A percentile compares a stretch with the other conserved stretches of the same genome.
Conservation (phyloP, 148 eudicot species). For the Polygonum aviculare region DNA sequence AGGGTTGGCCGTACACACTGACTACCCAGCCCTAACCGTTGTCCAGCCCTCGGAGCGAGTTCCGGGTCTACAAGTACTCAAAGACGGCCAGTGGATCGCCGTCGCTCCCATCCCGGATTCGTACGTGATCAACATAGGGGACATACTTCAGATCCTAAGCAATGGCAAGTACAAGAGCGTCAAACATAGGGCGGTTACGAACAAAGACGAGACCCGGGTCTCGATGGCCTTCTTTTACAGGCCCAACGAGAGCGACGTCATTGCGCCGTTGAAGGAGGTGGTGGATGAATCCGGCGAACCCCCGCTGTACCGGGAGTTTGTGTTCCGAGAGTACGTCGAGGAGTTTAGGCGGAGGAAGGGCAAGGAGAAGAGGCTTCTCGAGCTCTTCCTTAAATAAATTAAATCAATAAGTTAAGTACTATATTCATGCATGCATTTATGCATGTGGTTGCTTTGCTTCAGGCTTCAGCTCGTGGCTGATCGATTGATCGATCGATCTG, state of each 20-base stretch:
- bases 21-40: slow-evolving; percentile 17
- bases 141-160: slow-evolving; percentile 29
- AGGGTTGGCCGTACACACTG: slow-evolving; percentile 23
- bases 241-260: neutral
- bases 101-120: slow-evolving; percentile 24
- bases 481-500: no score
- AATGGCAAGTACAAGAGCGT: slow-evolving; percentile 28
- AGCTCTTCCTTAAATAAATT: neutral
- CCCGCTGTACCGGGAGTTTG: neutral
- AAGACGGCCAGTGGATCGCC: slow-evolving; percentile 22
- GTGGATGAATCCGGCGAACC: neutral
- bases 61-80: slow-evolving; percentile 25
- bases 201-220: slow-evolving; percentile 1
- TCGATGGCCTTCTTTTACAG: slow-evolving; percentile 11
- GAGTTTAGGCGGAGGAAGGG: slow-evolving; percentile 1
- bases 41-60: slow-evolving; percentile 16
- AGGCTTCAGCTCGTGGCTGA: no score
- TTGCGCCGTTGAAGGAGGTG: neutral
- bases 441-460: no score
- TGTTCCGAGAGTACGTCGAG: neutral
- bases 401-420: neutral
- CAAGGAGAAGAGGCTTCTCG: neutral
- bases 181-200: slow-evolving; percentile 4
- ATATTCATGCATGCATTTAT: no score
- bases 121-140: slow-evolving; percentile 25